These are phyloP conservation scores for Heterobasidion parviporum DNA, from an alignment of 1,284 basidiomycete species.

Conservation along the genomic window DNA sequence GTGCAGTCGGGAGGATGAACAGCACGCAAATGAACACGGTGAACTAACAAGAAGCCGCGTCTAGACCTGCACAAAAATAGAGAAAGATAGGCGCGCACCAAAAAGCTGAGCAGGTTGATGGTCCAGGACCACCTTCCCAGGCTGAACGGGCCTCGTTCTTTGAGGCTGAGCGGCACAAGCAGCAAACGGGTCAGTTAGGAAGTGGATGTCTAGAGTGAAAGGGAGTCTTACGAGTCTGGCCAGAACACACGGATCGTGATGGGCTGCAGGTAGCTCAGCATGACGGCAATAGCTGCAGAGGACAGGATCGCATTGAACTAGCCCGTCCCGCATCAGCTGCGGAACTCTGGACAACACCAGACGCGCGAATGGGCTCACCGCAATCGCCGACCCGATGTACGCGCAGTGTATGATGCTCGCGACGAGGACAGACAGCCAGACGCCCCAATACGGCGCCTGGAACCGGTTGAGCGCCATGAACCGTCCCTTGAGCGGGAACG, in stretches of 20 bases:
- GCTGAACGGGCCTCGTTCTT: conserved; percentile 42
- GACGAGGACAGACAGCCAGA: conserved; percentile 47
- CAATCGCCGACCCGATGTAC: conserved; percentile 48
- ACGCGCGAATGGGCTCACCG: conserved; percentile 26
- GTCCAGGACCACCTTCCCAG: conserved; percentile 46
- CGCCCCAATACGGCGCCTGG: conserved; percentile 48
- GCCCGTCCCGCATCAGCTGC: neutral
- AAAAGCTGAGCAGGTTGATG: conserved; percentile 39
- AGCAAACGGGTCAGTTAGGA: neutral
- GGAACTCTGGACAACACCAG: neutral
- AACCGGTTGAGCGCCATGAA: conserved; percentile 45
- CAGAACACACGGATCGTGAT: conserved; percentile 53
- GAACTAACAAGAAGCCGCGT: conserved; percentile 30
- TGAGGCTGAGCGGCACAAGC: conserved; percentile 24
- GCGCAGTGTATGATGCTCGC: conserved; percentile 50
- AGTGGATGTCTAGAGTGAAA: neutral
- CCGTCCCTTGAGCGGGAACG: conserved; percentile 31
- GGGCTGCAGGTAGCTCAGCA: conserved; percentile 52
- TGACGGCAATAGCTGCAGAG: conserved; percentile 49
- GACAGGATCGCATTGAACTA: conserved; percentile 51
- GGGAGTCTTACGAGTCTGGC: conserved; percentile 36
- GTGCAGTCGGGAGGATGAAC: conserved; percentile 52
- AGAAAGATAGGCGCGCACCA: conserved; percentile 23
- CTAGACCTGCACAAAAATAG: neutral
- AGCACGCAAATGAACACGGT: conserved; percentile 45